A percentile compares a stretch with the other conserved stretches of the same genome.
phyloP scores from a whole-genome alignment of 2,329 filamentous ascomycete genomes.

The Fusarium sp. region DNA sequence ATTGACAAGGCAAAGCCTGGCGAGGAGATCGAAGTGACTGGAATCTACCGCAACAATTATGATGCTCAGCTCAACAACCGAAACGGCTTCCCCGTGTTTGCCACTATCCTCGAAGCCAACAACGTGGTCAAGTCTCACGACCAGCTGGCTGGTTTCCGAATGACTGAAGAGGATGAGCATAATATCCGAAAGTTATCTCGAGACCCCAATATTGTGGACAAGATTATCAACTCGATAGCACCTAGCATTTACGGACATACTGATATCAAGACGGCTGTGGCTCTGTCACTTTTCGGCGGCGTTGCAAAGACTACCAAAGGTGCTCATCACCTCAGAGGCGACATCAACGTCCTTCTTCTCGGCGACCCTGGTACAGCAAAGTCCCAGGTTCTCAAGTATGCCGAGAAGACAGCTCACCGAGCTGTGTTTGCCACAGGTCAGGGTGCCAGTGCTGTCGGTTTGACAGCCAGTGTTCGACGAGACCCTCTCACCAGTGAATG shows the following conservation, averaged over 20 bases:
- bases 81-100: constrained; percentile 98
- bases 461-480: constrained; percentile 94
- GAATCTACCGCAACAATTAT: constrained; percentile 98
- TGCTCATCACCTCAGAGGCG: constrained; percentile 90
- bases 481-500: constrained; percentile 97
- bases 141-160: constrained; percentile 93
- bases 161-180: constrained; percentile 95
- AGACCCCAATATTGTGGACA: constrained; percentile 92
- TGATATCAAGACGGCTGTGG: constrained; percentile 97
- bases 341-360: constrained; percentile 96
- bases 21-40: constrained; percentile 97
- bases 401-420: constrained; percentile 96
- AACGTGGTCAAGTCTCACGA: constrained; percentile 97
- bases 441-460: constrained; percentile 95
- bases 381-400: constrained; percentile 96
- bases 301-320: constrained; percentile 93
- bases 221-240: constrained; percentile 91
- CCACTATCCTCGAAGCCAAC: constrained; percentile 97
- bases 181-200: constrained; percentile 88
- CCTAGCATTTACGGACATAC: constrained; percentile 97
- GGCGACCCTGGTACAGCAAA: constrained; percentile 98
- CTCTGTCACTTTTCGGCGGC: constrained; percentile 93
- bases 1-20: constrained; percentile 98
- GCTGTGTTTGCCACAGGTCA: constrained; percentile 98
- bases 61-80: constrained; percentile 98